phyloP scores from a whole-genome alignment of 495 filamentous ascomycete genomes.

The Penicillium lividum region DNA sequence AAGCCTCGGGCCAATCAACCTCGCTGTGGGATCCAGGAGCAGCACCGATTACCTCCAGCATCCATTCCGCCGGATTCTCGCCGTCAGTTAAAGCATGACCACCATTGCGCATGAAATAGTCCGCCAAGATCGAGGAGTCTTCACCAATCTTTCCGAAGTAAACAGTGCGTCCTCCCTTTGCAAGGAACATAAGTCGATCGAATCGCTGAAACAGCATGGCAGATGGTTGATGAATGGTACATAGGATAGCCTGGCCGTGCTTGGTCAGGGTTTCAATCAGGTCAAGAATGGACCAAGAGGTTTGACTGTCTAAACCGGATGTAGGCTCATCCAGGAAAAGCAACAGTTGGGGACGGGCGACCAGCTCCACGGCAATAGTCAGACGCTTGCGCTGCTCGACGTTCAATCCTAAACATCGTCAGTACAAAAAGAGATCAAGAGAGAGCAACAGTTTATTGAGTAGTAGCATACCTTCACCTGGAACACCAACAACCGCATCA shows the following conservation, averaged over 20 bases:
- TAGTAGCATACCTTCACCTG: conserved; percentile 29
- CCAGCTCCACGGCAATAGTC: conserved; percentile 89
- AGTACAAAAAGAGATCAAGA: not conserved
- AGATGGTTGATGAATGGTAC: conserved; percentile 92
- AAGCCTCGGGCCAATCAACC: conserved; percentile 77
- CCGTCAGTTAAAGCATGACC: conserved; percentile 63
- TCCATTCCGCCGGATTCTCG: conserved; percentile 86
- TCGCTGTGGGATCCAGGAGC: conserved; percentile 73
- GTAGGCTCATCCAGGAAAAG: conserved; percentile 87
- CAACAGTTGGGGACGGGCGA: conserved; percentile 79
- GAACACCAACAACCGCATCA: conserved; percentile 45
- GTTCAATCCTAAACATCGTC: conserved; percentile 58
- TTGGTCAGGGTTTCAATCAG: conserved; percentile 81
- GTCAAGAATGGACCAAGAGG: conserved; percentile 75
- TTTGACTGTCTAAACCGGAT: conserved; percentile 12
- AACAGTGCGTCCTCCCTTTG: conserved; percentile 65
- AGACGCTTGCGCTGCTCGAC: conserved; percentile 89
- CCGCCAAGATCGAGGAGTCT: conserved; percentile 64
- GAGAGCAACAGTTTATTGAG: not conserved
- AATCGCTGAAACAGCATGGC: conserved; percentile 91
- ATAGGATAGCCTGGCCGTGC: conserved; percentile 83
- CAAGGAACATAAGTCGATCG: conserved; percentile 80
- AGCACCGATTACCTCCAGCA: conserved; percentile 86
- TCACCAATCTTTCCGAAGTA: conserved; percentile 85
- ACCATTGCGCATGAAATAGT: conserved; percentile 77